Evolutionary conservation across 1,284 basidiomycete genomes (phyloP), one percentile per base, ranked within the genome.

Genomic region (Cutaneotrichosporon curvatum): DNA sequence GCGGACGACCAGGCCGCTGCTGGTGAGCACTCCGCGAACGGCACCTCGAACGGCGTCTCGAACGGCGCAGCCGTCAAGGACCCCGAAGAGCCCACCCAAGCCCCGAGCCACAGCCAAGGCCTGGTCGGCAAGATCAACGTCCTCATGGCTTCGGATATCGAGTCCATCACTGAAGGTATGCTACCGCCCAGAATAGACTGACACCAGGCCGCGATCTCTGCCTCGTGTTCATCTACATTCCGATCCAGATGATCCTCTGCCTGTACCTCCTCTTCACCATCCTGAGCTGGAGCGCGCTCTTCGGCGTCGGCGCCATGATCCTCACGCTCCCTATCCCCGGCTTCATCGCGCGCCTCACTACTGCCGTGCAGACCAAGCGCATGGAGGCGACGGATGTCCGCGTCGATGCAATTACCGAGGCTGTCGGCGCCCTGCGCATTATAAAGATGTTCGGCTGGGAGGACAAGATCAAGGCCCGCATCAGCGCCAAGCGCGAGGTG

Each of bases 391-490:
- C 77, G 1, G 79, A 80, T 56, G 73, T 73, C 8, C 71, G 79
- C 35, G 74, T 79, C 2, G 75, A 78, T 53, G 60, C 67, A 2
- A 69, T 79, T 37, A 75, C 77, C 1, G 79, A 79, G 63, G 48
- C 62, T 5, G 44, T 64, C 19, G 55, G 58, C 4, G 60, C 62
- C 35, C 57, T 65, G 8, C 50, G 80, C 21, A 81, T 81, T 75
- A 72, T 82, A 66, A 84, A 84, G 67, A 75, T 84, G 55, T 84
- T 85, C 55, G 82, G 78, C 9, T 82, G 81, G 81, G 81, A 82
- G 59, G 67, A 68, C 16, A 75, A 78, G 54, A 76, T 80, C 65
- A 73, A 77, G 47, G 66, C 73, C 19, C 72, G 75, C 41, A 71
- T 82, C 33, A 68, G 73, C 14, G 73, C 73, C n/a, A 78, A 76